Evolutionary conservation across 495 filamentous ascomycete species (phyloP), one percentile per base, ranked within the genome.

Genomic region (Aspergillus ellipticus): DNA sequence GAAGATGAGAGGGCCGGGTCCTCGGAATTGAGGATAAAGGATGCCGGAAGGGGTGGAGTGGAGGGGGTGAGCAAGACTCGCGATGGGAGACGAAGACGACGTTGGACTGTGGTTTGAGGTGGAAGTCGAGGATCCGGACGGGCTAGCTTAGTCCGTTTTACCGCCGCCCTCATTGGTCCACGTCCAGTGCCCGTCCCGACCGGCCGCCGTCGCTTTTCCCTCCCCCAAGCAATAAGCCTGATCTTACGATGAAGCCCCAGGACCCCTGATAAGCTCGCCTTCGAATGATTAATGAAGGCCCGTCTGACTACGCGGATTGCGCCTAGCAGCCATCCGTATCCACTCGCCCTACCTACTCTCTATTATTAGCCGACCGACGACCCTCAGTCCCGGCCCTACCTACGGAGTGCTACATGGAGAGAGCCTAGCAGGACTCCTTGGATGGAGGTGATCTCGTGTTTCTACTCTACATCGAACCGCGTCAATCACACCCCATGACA

Each of bases 71-170:
- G 53, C 54, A 55, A 59, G 63, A 59, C 56, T 67, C 64, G 65
- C 60, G 65, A 66, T 66, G 67, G 63, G 63, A 63, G 63, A 62
- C 63, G 58, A 64, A 67, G 68, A 74, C 60, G 70, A 70, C 65
- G 70, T 64, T 71, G 59, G 60, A 58, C 61, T 66, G 70, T 74
- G 69, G 70, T 74, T 72, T 69, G 73, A 72, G 66, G 67, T 71
- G 70, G 70, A 76, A 69, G 69, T 66, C 67, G 73, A 73, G 71
- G 54, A 68, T 71, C 70, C 71, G 73, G 68, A 69, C 64, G 64
- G 69, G 69, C 64, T 66, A 60, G 57, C 64, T 64, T 70, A 69
- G 65, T 60, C 60, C 50, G 52, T 64, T 73, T 74, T 76, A 57
- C 51, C 66, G 15, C 60, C 48, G 42, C 52, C 46, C 66, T 74